Conservation (phyloP, 164 flowering plant genomes). For the Magnolia sinica region DNA sequence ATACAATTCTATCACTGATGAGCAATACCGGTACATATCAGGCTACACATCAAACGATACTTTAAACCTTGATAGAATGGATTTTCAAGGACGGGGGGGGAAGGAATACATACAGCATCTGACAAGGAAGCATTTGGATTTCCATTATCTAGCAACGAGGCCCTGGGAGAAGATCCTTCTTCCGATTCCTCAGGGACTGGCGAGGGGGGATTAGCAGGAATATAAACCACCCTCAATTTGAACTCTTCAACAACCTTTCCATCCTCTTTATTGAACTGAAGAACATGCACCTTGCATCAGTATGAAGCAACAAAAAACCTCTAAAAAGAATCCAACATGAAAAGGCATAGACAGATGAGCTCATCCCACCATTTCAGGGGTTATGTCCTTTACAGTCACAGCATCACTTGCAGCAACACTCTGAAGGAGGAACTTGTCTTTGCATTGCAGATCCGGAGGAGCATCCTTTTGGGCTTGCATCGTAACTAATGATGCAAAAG, state of each 20-base stretch:
- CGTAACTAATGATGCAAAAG: slow-evolving; percentile 41
- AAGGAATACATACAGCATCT: slow-evolving; percentile 49
- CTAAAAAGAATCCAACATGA: not conserved
- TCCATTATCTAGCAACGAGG: slow-evolving; percentile 49
- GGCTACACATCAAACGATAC: too few species aligned
- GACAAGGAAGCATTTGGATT: slow-evolving; percentile 35
- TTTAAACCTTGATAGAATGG: too few species aligned
- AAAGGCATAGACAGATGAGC: not conserved
- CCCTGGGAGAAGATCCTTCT: slow-evolving; percentile 75
- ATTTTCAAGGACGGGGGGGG: too few species aligned
- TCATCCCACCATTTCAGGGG: slow-evolving; percentile 58
- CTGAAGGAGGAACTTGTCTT: slow-evolving; percentile 84
- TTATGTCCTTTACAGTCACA: slow-evolving; percentile 46
- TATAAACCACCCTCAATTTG: slow-evolving; percentile 74
- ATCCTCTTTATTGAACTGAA: slow-evolving; percentile 70
- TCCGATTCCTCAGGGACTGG: slow-evolving; percentile 94
- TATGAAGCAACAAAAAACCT: not conserved
- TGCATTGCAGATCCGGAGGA: slow-evolving; percentile 83
- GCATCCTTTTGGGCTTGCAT: slow-evolving; percentile 87
- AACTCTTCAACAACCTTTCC: slow-evolving; percentile 76
- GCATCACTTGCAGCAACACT: slow-evolving; percentile 54
- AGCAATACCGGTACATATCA: too few species aligned
- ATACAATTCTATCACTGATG: too few species aligned
- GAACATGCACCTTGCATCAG: not conserved
- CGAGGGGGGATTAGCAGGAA: slow-evolving; percentile 87